These are phyloP conservation scores for Jackrogersella multiformis DNA, from an alignment of 495 filamentous ascomycete species.

Conservation along the genomic window DNA sequence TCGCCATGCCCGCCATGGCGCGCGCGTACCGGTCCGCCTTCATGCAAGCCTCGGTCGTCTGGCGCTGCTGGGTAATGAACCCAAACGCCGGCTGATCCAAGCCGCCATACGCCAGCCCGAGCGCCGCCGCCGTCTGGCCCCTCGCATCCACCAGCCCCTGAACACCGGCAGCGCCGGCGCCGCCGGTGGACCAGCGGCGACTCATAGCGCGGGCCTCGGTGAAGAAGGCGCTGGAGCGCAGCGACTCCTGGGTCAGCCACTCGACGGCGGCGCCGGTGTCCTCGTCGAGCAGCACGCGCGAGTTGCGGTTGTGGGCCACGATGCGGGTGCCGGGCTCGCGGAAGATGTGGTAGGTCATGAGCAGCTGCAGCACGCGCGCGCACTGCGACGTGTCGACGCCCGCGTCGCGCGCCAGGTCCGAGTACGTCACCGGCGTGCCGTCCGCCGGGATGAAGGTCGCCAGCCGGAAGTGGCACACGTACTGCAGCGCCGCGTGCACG, in stretches of 20 bases:
- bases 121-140: neutral
- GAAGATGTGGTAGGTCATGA: constrained; percentile 61
- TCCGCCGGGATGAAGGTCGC: constrained; percentile 32
- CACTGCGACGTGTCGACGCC: constrained; percentile 39
- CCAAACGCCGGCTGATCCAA: constrained; percentile 20
- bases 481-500: constrained; percentile 36
- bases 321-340: constrained; percentile 51
- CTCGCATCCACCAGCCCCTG: neutral
- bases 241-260: constrained; percentile 36
- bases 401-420: constrained; percentile 23
- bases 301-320: constrained; percentile 50
- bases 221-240: constrained; percentile 36
- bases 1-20: constrained; percentile 41
- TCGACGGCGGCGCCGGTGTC: constrained; percentile 39
- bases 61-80: constrained; percentile 19
- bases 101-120: constrained; percentile 7
- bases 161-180: neutral
- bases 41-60: constrained; percentile 23
- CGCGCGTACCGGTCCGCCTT: constrained; percentile 37
- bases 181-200: constrained; percentile 26
- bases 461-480: constrained; percentile 38
- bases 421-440: constrained; percentile 37
- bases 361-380: constrained; percentile 35
- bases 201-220: constrained; percentile 31
- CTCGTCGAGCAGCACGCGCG: constrained; percentile 48